Evolutionary conservation across 495 filamentous ascomycete species (phyloP).

Genomic region (Lasiosphaeria hispida): DNA sequence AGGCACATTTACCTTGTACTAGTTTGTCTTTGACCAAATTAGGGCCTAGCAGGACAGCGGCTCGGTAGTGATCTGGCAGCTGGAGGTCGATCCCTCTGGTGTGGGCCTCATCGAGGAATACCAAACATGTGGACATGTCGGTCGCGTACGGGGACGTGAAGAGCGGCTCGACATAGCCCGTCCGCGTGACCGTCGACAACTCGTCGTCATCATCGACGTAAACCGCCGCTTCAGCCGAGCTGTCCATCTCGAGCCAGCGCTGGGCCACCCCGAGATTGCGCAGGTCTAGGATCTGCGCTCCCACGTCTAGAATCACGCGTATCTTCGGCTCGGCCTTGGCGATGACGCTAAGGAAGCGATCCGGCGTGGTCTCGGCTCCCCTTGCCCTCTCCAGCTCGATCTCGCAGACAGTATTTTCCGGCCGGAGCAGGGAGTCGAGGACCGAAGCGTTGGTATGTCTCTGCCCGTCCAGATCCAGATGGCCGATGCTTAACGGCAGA

Average conservation of each 20-base stretch:
- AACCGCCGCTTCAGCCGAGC: too few relatives aligned
- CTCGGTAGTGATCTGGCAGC: conserved; percentile 58
- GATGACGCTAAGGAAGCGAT: conserved; percentile 48
- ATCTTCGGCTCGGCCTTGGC: conserved; percentile 31
- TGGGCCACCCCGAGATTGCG: too few relatives aligned
- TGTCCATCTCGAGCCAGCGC: too few relatives aligned
- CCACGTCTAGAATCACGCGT: conserved; percentile 69
- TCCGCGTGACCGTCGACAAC: too few relatives aligned
- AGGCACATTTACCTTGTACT: too few relatives aligned
- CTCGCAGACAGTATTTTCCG: conserved; percentile 56
- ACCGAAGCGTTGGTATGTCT: conserved; percentile 65
- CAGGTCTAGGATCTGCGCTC: too few relatives aligned
- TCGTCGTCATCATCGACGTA: too few relatives aligned
- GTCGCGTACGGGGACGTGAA: too few relatives aligned
- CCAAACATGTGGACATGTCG: conserved; percentile 60
- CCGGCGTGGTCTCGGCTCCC: conserved; percentile 7
- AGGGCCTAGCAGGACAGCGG: conserved; percentile 67
- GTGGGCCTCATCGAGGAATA: conserved; percentile 75
- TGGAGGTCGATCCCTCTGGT: conserved; percentile 73
- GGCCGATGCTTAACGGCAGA: conserved; percentile 54
- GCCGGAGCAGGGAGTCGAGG: conserved; percentile 53
- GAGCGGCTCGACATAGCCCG: too few relatives aligned
- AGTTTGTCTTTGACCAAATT: conserved; percentile 66
- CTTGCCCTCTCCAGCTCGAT: too few relatives aligned
- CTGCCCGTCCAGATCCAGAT: conserved; percentile 56